Base-by-base conservation (phyloP, 345 rosid species). In the Cardamine resedifolia region DNA sequence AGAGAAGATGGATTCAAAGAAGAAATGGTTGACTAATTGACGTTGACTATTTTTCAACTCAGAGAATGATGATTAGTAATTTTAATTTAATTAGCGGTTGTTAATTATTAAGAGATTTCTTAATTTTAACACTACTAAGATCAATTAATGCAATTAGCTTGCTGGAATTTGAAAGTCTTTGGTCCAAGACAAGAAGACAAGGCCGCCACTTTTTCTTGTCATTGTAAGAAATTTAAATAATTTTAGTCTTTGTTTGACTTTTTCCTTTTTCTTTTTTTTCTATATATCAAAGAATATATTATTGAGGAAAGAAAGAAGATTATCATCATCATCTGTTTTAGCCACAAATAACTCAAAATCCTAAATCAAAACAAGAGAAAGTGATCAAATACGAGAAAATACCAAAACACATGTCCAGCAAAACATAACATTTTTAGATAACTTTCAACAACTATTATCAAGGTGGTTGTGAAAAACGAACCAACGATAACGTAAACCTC, bases 41-140 rank as follows among this genome's bases (percentile, higher is more conserved):
- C 68, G 48, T 74, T 75, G 78, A 68, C 68, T 68, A 23, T 50
- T 10, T 30, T 38, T 74, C 73, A 74, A 66, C 72, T 10, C 19
- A 20, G 73, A 58, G 68, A 58, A 58, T 73, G 58, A 49, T 58
- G 43, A 34, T 45, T 34, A 30, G 12, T 36, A 10, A 36, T 41
- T 39, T 16, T 7, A 24, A 3, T 58, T n/a, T 26, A 14, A 36
- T 50, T 10, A 33, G 5, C 3, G 15, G 19, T 55, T 52, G 20
- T 52, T 72, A 4, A 43, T 31, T 44, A 5, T 12, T 33, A 5
- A 5, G 28, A 43, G 0, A 7, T 2, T 62, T 41, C 14, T 39
- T 52, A 11, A 43, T 14, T 61, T 3, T 9, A 20, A 26, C n/a
- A n/a, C n/a, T 41, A 49, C n/a, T 24, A 36, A 11, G 14, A 39